Evolutionary conservation across 163 green algal species (phyloP).

Genomic region (Chloromonas sp.): DNA sequence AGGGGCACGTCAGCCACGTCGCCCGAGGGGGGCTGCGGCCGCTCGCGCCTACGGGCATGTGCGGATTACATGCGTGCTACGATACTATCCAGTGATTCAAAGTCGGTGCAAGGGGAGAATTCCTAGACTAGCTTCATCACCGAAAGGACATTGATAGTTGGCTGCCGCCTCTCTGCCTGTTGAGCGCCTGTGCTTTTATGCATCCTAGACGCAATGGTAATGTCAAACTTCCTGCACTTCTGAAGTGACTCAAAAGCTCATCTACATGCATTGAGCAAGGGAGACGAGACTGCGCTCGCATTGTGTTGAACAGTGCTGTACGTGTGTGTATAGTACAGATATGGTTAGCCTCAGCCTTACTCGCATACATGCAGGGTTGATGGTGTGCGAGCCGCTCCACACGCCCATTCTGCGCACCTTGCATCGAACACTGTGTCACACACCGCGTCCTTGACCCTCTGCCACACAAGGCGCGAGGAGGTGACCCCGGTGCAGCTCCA

Average conservation of each 20-base stretch:
- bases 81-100: not conserved
- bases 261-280: no score
- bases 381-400: no score
- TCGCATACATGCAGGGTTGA: not conserved
- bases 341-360: no score
- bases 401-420: constrained; percentile 20
- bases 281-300: no score
- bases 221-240: no score
- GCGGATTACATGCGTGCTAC: not conserved
- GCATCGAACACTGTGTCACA: constrained; percentile 73
- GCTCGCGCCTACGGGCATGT: constrained; percentile 31
- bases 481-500: constrained; percentile 60
- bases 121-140: no score
- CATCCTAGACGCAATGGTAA: no score
- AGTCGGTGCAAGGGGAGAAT: not conserved
- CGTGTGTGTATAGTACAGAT: no score
- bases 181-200: no score
- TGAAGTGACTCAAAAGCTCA: no score
- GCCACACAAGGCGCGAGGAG: constrained; percentile 37
- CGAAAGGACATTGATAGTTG: not conserved
- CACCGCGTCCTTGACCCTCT: constrained; percentile 73
- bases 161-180: not conserved
- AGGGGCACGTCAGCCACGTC: constrained; percentile 70
- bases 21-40: constrained; percentile 41
- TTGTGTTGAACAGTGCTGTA: no score